Conservation (phyloP, 129 eudicot species). For the Erigeron canadensis region DNA sequence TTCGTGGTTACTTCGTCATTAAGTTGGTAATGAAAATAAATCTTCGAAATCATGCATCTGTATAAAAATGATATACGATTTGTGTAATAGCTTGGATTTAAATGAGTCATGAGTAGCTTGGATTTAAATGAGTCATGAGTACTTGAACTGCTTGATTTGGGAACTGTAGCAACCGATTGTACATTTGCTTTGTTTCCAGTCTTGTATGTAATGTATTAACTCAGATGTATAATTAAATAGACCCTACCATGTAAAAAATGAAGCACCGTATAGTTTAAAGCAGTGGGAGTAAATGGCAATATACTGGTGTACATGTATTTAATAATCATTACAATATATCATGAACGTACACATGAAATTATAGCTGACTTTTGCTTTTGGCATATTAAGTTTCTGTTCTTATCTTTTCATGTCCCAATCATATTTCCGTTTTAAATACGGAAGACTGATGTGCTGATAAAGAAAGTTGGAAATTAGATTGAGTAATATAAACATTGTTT, state of each 20-base stretch:
- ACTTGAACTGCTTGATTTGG: neutral
- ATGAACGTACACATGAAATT: neutral
- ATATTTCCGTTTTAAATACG: no score
- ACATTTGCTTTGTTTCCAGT: no score
- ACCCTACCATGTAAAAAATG: neutral
- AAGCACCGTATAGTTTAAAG: neutral
- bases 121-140: neutral
- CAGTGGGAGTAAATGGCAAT: neutral
- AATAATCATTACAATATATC: neutral
- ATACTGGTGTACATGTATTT: no score
- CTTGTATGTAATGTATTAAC: no score
- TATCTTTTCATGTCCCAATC: neutral
- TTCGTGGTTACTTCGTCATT: neutral
- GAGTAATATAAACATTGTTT: neutral
- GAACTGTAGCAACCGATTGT: neutral
- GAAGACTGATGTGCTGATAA: neutral
- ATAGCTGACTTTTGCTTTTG: neutral
- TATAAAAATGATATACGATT: neutral
- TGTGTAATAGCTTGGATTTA: neutral
- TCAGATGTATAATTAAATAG: neutral
- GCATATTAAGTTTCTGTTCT: neutral
- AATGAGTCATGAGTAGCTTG: neutral
- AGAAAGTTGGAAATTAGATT: neutral
- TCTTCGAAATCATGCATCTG: neutral
- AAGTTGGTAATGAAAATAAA: neutral